Evolutionary conservation across 2,329 filamentous ascomycete genomes (phyloP), one percentile per base, ranked within the genome.

Genomic region (Penicillium concentricum): DNA sequence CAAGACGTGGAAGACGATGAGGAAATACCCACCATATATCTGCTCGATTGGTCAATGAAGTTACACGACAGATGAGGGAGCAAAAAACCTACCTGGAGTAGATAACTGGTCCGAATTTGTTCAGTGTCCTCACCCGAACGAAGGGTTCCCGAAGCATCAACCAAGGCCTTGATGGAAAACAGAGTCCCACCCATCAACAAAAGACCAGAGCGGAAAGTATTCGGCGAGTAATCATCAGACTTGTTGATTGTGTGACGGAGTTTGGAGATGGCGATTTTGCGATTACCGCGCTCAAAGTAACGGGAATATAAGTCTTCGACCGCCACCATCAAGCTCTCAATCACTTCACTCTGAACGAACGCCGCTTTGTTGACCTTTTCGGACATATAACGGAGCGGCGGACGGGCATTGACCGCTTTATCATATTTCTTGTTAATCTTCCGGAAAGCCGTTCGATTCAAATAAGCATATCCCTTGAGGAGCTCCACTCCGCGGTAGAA

Each of bases 401-500:
- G 91, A 12, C 88, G 84, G 39, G 91, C 88, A 65, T 92, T 85
- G 55, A 92, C 86, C 2, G 89, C 86, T 77, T 97, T 99, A 80
- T 97, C 92, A 72, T 95, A 97, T 75, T 99, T 99, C 74, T 99
- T 99, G 76, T 96, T 97, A 70, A 99, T 91, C 74, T 99, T 99
- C 32, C 92, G 87, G 69, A 97, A 97, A 0, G 92, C 94, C 0
- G 91, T 96, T 47, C 91, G 85, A 72, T 99, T 99, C 15, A 97
- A 81, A 22, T 96, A 78, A 1, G 92, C 88, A 67, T 96, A 99
- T 0, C 91, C 90, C 76, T 97, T 97, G 57, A 99, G 82, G 44
- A 97, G 79, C 71, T 99, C 94, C 15, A 99, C 81, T 0, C 90
- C 89, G 20, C 93, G 88, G 72, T 99, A 97, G 72, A 92, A 96